A percentile compares a stretch with the other conserved stretches of the same genome.
Evolutionary conservation across 352 stramenopile species (phyloP).

Genomic region (Phytophthora meadii): DNA sequence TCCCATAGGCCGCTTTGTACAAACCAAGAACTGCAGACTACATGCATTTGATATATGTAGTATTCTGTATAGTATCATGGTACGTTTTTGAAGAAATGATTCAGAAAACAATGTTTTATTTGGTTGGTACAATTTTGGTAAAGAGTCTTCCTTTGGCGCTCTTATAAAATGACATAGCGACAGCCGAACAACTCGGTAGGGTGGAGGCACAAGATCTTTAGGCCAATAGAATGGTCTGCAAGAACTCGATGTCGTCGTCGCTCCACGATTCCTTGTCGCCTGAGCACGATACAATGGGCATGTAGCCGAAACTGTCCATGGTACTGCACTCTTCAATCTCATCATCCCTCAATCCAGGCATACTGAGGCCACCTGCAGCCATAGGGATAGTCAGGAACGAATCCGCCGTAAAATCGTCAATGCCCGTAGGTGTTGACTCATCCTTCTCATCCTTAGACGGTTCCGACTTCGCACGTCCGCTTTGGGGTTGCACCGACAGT

Average conservation of each 20-base stretch:
- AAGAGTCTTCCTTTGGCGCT: slow-evolving; percentile 37
- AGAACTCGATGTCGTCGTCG: slow-evolving; percentile 84
- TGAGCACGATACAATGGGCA: slow-evolving; percentile 54
- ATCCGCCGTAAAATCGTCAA: slow-evolving; percentile 66
- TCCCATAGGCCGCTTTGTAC: no score
- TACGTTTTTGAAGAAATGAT: no score
- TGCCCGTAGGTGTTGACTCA: slow-evolving; percentile 58
- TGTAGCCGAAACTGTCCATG: slow-evolving; percentile 44
- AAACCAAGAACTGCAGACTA: no score
- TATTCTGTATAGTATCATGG: no score
- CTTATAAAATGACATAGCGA: slow-evolving; percentile 45
- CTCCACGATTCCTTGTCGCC: slow-evolving; percentile 73
- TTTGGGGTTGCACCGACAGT: slow-evolving; percentile 28
- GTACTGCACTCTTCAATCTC: slow-evolving; percentile 41
- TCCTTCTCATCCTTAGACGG: slow-evolving; percentile 3
- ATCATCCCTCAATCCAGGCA: slow-evolving; percentile 17
- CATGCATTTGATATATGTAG: no score
- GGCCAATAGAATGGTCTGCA: slow-evolving; percentile 74
- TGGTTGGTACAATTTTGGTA: slow-evolving; percentile 22
- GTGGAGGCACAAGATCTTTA: slow-evolving; percentile 28
- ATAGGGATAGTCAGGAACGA: slow-evolving; percentile 57
- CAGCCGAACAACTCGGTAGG: slow-evolving; percentile 32
- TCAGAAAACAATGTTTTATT: slow-evolving; percentile 18
- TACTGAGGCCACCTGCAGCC: slow-evolving; percentile 1
- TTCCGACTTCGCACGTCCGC: not conserved